phyloP scores from a whole-genome alignment of 1,139 yeast genomes.

The Casaregolazyma lundiana region DNA sequence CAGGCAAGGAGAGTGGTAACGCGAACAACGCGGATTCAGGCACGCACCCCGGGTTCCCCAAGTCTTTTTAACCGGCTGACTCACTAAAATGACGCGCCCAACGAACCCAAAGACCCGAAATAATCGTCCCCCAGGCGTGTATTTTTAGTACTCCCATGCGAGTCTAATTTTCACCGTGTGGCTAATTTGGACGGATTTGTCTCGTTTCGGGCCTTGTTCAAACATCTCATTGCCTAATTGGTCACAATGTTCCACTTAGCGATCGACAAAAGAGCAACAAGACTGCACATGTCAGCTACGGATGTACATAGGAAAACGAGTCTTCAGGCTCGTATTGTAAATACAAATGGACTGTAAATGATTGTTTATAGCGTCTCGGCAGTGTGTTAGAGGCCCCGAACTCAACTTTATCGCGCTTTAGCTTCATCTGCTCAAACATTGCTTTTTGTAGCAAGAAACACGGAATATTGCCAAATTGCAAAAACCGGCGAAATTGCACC shows the following conservation, averaged over 20 bases:
- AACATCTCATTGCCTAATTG: not conserved
- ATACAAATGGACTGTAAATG: no score
- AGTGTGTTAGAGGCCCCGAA: no score
- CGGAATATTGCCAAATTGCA: no score
- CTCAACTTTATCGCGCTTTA: no score
- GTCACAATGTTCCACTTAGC: not conserved
- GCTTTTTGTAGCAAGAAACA: no score
- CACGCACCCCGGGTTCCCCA: slow-evolving; percentile 21
- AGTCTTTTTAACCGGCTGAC: slow-evolving; percentile 28
- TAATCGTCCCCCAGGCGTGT: slow-evolving; percentile 33
- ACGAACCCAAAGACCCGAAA: slow-evolving; percentile 2
- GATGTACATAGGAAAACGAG: not conserved
- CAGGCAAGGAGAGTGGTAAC: slow-evolving; percentile 9
- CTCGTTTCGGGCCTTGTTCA: not conserved
- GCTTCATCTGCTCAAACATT: no score
- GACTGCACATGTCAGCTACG: not conserved
- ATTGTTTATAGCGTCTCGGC: no score
- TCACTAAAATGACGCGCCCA: slow-evolving; percentile 16
- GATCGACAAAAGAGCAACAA: slow-evolving; percentile 1
- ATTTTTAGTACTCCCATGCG: not conserved
- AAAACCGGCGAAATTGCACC: no score
- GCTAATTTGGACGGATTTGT: not conserved
- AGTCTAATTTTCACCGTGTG: not conserved
- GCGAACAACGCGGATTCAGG: slow-evolving; percentile 5
- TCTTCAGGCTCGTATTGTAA: no score